phyloP scores from a whole-genome alignment of 805 yeast species.

The Zygotorulaspora danielsina region DNA sequence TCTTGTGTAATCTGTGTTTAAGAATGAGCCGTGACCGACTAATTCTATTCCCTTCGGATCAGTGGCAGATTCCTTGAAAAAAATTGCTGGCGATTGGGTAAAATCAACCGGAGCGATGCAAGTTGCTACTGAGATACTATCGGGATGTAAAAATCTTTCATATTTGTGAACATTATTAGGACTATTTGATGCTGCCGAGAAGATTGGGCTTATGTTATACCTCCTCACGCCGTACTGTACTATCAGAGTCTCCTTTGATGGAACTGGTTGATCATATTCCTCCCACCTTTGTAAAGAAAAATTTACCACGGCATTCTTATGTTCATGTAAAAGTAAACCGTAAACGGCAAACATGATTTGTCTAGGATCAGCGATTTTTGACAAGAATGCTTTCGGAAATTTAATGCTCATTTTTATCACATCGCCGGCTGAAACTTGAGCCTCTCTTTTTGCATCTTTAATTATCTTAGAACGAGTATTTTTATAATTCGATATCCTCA shows the following conservation, averaged over 20 bases:
- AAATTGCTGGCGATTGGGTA: conserved; percentile 78
- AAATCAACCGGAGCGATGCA: conserved; percentile 84
- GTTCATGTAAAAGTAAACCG: conserved; percentile 79
- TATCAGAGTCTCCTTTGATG: conserved; percentile 72
- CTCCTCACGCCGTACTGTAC: conserved; percentile 95
- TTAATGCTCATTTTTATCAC: conserved; percentile 55
- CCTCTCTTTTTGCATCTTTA: conserved; percentile 50
- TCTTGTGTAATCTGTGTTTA: conserved; percentile 80
- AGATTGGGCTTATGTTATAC: conserved; percentile 73
- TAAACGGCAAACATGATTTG: conserved; percentile 58
- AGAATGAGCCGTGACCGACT: conserved; percentile 85
- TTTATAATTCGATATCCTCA: conserved; percentile 70
- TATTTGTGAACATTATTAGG: conserved; percentile 83
- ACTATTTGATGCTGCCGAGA: conserved; percentile 71
- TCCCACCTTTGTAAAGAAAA: conserved; percentile 85
- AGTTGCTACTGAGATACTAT: conserved; percentile 71
- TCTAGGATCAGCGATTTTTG: conserved; percentile 42
- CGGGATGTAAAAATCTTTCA: conserved; percentile 79
- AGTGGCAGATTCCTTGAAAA: conserved; percentile 56
- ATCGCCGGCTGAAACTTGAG: conserved; percentile 58
- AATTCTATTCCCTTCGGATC: conserved; percentile 53
- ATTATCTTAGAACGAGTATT: conserved; percentile 65
- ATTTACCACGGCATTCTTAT: conserved; percentile 77
- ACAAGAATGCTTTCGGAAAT: conserved; percentile 48
- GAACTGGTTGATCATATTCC: conserved; percentile 78